Evolutionary conservation across 768 basidiomycete genomes (phyloP).

Genomic region (Mycena latifolia): DNA sequence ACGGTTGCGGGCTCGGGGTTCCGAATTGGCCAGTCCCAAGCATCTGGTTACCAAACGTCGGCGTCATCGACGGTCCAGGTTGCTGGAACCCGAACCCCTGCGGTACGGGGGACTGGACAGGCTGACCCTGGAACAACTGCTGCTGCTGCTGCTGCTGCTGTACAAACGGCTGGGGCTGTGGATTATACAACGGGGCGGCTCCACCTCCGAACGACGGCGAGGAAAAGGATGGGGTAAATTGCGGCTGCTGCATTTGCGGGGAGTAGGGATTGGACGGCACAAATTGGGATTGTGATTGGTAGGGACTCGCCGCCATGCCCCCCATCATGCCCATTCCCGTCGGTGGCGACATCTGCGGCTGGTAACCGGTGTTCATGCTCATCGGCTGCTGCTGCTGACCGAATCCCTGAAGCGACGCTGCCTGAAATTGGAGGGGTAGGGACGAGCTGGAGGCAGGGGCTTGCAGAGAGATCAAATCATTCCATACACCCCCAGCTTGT

Average conservation of each 20-base stretch:
- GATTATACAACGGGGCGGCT: slow-evolving; percentile 30
- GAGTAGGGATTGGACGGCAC: slow-evolving; percentile 11
- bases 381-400: slow-evolving; percentile 49
- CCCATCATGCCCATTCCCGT: slow-evolving; percentile 32
- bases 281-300: slow-evolving; percentile 30
- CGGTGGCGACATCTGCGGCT: slow-evolving; percentile 44
- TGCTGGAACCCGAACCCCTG: slow-evolving; percentile 31
- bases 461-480: slow-evolving; percentile 66
- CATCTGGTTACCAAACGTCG: slow-evolving; percentile 29
- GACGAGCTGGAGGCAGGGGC: slow-evolving; percentile 59
- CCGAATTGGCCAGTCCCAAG: slow-evolving; percentile 36
- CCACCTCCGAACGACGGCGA: slow-evolving; percentile 13
- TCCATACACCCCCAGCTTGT: slow-evolving; percentile 62
- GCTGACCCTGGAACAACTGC: slow-evolving; percentile 30
- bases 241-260: slow-evolving; percentile 26
- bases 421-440: slow-evolving; percentile 63
- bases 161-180: slow-evolving; percentile 47
- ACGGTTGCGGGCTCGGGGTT: slow-evolving; percentile 45
- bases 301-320: slow-evolving; percentile 21
- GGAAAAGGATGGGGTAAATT: slow-evolving; percentile 25
- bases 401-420: slow-evolving; percentile 49
- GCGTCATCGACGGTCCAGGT: slow-evolving; percentile 18
- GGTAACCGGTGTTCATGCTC: slow-evolving; percentile 43
- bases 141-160: slow-evolving; percentile 37
- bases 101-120: slow-evolving; percentile 3